Base-by-base conservation (phyloP, 805 yeast genomes). In the Lachancea lanzarotensis region DNA sequence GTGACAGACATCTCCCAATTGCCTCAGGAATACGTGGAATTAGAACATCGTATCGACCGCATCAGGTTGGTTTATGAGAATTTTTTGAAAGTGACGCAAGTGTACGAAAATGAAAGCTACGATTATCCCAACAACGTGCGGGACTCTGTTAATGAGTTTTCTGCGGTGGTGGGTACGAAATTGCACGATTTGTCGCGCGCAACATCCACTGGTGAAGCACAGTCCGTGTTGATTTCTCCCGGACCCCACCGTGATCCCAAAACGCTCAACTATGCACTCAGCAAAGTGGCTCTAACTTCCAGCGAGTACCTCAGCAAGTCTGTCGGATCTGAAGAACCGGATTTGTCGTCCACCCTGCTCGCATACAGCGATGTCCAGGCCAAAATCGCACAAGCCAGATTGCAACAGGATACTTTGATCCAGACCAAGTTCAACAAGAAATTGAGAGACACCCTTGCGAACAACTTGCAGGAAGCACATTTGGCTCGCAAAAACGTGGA, bases 1-100 rank as follows among this genome's bases (percentile, higher is more conserved):
- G 85, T 81, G 32, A 87, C 82, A 43, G 95, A 87, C 59, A 82
- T 84, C 57, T 82, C 91, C 45, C 90, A 86, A 60, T 73, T 87
- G 52, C 95, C 95, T 27, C 79, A 81, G 46, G 95, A 87, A 63
- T 87, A 85, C 62, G 68, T 82, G 43, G 82, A 79, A 48, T 74
- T 86, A 52, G 95, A 87, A 66, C 70, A 73, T 50, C 80, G 78
- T 57, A 78, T 85, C 47, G 95, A 86, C 55, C 76, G 84, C 47
- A 73, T 86, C 63, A 80, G 82, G 68, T 67, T 73, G 39, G 80
- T 85, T 45, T 84, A 83, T 71, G 74, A 69, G 52, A 74, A 75
- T 56, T 64, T 80, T 47, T 65, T 79, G 30, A 63, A 75, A 17
- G 78, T 80, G 35, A 72, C 82, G 17, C 54, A 69, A 15, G 65